Percentiles rank a stretch among this genome's conserved stretches.
phyloP scores from a whole-genome alignment of 2,329 filamentous ascomycete genomes.

The Venturia carpophila region DNA sequence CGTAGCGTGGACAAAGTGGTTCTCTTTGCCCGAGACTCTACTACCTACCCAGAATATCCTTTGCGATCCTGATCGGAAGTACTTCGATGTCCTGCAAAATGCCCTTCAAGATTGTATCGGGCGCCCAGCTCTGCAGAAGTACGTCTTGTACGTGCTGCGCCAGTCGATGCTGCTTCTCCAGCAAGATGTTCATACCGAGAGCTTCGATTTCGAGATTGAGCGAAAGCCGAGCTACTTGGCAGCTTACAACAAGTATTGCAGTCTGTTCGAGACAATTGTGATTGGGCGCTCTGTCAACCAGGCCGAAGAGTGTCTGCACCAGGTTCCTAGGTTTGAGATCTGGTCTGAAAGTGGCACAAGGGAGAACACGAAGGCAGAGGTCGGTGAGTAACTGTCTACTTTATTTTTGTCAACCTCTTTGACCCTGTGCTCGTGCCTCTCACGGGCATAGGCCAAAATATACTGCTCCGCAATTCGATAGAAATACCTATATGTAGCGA shows the following conservation, averaged over 20 bases:
- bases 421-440: neutral
- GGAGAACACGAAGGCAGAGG: constrained; percentile 22
- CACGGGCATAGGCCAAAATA: no score
- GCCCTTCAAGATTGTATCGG: neutral
- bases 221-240: constrained; percentile 22
- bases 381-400: constrained; percentile 21
- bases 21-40: neutral
- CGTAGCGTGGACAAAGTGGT: constrained; percentile 10
- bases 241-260: constrained; percentile 38
- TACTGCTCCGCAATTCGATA: no score
- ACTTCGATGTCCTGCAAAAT: neutral
- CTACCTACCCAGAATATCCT: neutral
- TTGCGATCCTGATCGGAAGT: neutral
- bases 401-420: neutral
- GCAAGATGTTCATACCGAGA: neutral
- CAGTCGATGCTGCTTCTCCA: constrained; percentile 12
- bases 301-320: constrained; percentile 36
- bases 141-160: constrained; percentile 1
- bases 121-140: neutral
- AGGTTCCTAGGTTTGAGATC: neutral
- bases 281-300: constrained; percentile 44
- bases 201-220: constrained; percentile 9
- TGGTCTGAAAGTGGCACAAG: neutral
- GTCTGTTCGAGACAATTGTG: constrained; percentile 41
- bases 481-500: no score